Conservation (phyloP, 2,329 filamentous ascomycete genomes). For the Daldinia eschscholtzii region DNA sequence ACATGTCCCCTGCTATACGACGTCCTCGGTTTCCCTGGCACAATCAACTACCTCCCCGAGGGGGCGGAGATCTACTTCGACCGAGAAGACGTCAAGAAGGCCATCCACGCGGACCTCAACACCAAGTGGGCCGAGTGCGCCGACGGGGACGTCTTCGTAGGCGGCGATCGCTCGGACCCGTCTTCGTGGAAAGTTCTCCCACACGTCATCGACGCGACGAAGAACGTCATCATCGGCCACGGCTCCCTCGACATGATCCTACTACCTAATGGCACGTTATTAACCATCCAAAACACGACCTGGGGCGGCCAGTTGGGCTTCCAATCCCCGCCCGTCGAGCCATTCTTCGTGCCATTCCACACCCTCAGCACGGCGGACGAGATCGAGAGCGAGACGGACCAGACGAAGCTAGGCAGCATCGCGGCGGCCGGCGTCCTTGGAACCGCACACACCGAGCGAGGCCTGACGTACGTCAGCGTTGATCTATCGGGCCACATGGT, state of each 20-base stretch:
- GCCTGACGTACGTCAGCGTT: conserved; percentile 77
- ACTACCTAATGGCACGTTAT: conserved; percentile 75
- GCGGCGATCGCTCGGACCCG: conserved; percentile 65
- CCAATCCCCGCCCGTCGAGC: conserved; percentile 67
- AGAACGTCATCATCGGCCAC: conserved; percentile 80
- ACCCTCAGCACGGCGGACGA: conserved; percentile 55
- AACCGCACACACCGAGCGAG: conserved; percentile 77
- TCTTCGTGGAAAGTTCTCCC: conserved; percentile 72
- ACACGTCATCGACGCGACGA: conserved; percentile 77
- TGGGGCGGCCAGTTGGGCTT: conserved; percentile 81
- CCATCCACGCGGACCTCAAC: conserved; percentile 72
- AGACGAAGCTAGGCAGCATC: conserved; percentile 54
- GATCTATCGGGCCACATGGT: conserved; percentile 75
- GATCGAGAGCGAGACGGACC: conserved; percentile 45
- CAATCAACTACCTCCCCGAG: conserved; percentile 70
- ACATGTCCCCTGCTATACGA: conserved; percentile 78
- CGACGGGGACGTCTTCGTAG: conserved; percentile 54
- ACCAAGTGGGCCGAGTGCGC: conserved; percentile 49
- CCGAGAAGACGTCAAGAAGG: conserved; percentile 75
- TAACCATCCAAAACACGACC: conserved; percentile 85
- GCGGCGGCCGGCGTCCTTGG: conserved; percentile 77
- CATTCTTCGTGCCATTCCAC: conserved; percentile 78
- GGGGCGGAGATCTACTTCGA: conserved; percentile 78
- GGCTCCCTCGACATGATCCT: conserved; percentile 78
- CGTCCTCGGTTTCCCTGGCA: conserved; percentile 67